A percentile compares a stretch with the other conserved stretches of the same genome.
phyloP scores from a whole-genome alignment of 345 rosid genomes.

The Rhodamnia argentea region DNA sequence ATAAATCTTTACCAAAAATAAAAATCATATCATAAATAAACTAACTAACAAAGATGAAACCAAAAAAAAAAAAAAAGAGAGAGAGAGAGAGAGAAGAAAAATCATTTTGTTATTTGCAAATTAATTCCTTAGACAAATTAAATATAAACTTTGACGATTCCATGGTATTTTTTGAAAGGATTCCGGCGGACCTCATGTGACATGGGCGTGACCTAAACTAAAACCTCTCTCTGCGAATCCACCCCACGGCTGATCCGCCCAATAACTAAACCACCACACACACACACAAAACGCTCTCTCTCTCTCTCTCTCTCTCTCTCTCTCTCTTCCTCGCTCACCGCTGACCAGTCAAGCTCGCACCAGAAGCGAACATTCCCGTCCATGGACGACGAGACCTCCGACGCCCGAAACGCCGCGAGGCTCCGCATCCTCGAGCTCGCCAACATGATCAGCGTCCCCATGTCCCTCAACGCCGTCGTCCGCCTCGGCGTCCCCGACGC shows the following conservation, averaged over 20 bases:
- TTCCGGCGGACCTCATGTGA: no score
- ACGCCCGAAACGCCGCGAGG: conserved; percentile 48
- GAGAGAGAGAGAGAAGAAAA: no score
- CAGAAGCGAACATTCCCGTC: neutral
- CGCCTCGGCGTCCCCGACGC: conserved; percentile 71
- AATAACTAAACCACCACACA: neutral
- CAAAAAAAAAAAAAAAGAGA: no score
- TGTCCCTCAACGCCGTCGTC: conserved; percentile 74
- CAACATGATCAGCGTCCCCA: conserved; percentile 90
- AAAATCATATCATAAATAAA: no score
- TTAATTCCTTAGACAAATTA: no score
- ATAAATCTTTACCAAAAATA: no score
- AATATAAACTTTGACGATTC: no score
- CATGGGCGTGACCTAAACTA: no score
- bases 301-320: neutral
- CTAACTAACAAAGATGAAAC: neutral
- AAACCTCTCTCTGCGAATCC: neutral
- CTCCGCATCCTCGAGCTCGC: conserved; percentile 68
- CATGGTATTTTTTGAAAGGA: no score
- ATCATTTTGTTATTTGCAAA: no score
- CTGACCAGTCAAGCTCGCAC: neutral
- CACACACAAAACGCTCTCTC: no score
- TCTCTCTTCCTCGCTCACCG: neutral
- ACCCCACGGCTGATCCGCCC: neutral
- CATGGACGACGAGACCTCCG: conserved; percentile 41